These are phyloP conservation scores for Durotheca rogersii DNA, from an alignment of 495 filamentous ascomycete genomes.

Conservation along the genomic window DNA sequence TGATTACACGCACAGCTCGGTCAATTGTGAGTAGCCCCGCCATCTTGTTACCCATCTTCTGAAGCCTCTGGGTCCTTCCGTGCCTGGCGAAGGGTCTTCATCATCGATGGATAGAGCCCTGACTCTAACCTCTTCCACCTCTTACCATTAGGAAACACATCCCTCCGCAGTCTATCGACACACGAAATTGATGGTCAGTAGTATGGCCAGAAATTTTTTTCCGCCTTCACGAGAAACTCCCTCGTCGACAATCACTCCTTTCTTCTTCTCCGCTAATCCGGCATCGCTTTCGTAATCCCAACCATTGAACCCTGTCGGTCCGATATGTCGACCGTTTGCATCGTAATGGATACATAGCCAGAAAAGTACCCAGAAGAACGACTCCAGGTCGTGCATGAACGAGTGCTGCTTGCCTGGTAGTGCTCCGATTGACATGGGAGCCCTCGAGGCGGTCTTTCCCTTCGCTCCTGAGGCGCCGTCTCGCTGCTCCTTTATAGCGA, in stretches of 20 bases:
- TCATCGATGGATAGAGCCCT: neutral
- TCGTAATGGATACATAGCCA: constrained; percentile 50
- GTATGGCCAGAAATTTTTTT: neutral
- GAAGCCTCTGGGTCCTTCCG: neutral
- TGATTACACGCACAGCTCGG: too few relatives aligned
- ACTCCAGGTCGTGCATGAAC: constrained; percentile 54
- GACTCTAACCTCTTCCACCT: neutral
- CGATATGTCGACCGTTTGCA: constrained; percentile 15
- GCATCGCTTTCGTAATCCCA: constrained; percentile 34
- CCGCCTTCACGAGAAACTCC: neutral
- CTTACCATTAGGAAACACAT: neutral
- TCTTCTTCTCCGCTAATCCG: neutral
- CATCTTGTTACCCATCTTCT: too few relatives aligned
- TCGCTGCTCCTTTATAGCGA: constrained; percentile 40
- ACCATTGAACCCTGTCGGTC: constrained; percentile 20
- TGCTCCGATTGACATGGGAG: constrained; percentile 49
- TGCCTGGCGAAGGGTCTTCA: neutral
- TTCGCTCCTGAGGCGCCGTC: constrained; percentile 38
- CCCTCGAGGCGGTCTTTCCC: constrained; percentile 47
- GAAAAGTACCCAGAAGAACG: constrained; percentile 57
- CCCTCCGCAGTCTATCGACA: neutral
- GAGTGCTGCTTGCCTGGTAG: constrained; percentile 43
- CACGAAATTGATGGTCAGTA: neutral
- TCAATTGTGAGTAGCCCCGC: too few relatives aligned
- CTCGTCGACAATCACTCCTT: neutral